phyloP scores from a whole-genome alignment of 371 early-diverging fungal genomes.

The Capillidium heterosporum region DNA sequence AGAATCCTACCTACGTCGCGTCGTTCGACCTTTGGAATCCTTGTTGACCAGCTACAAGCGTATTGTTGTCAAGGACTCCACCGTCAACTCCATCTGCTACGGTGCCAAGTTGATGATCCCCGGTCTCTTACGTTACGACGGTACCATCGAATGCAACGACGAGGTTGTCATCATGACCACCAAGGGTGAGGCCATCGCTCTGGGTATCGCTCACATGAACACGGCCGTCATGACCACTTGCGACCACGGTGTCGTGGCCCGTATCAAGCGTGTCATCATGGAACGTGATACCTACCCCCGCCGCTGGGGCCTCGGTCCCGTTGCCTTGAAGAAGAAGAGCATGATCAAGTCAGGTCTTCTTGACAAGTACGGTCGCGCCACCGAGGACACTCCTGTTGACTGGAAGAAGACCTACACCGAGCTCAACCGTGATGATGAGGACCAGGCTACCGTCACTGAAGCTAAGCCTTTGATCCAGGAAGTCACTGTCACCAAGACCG shows the following conservation, averaged over 20 bases:
- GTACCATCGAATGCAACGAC: constrained; percentile 86
- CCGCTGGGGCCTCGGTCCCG: constrained; percentile 94
- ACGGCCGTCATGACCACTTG: constrained; percentile 91
- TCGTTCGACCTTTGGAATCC: constrained; percentile 92
- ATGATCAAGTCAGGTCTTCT: constrained; percentile 90
- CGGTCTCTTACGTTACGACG: constrained; percentile 94
- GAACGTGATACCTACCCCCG: constrained; percentile 98
- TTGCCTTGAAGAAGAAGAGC: constrained; percentile 88
- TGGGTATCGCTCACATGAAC: constrained; percentile 92
- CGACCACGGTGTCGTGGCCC: constrained; percentile 89
- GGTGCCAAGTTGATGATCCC: constrained; percentile 98
- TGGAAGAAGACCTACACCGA: constrained; percentile 59
- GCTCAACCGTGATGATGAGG: neutral
- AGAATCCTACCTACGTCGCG: constrained; percentile 82
- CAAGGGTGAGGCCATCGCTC: constrained; percentile 99
- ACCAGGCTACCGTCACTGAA: neutral
- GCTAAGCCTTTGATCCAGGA: neutral
- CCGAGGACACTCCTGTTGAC: constrained; percentile 53
- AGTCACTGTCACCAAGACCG: neutral
- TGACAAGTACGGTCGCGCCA: constrained; percentile 86
- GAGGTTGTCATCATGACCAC: constrained; percentile 98
- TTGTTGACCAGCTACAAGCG: constrained; percentile 92
- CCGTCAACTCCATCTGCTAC: constrained; percentile 98
- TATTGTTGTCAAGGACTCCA: constrained; percentile 97
- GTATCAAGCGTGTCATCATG: constrained; percentile 99